These are phyloP conservation scores for Sphagnum tenellum DNA, from an alignment of 225 moss, liverwort and hornwort genomes.

Conservation along the genomic window DNA sequence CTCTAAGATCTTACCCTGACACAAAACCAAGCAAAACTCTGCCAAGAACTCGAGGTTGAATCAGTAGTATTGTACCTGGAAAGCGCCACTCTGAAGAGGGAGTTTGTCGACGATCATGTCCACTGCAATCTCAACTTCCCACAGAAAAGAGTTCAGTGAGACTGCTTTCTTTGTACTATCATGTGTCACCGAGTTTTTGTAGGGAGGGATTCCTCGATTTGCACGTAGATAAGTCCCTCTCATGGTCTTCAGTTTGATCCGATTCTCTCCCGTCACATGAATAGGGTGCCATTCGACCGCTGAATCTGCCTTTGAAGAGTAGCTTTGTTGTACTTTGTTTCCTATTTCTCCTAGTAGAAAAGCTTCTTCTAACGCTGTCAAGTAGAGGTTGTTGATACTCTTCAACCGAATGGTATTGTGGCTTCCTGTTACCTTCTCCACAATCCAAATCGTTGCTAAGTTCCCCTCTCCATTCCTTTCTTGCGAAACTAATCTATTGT, in stretches of 20 bases:
- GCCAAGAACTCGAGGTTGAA: not conserved
- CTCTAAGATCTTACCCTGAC: too few relatives aligned
- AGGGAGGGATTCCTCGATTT: conserved; percentile 67
- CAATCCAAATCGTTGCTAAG: conserved; percentile 3
- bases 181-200: conserved; percentile 76
- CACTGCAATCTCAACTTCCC: conserved; percentile 67
- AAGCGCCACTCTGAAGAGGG: not conserved
- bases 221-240: conserved; percentile 42
- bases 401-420: conserved; percentile 14
- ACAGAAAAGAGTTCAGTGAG: conserved; percentile 55
- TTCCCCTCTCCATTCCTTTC: not conserved
- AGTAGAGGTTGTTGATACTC: conserved; percentile 26
- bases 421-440: conserved; percentile 11
- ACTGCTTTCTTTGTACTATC: conserved; percentile 49
- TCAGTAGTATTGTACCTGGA: not conserved
- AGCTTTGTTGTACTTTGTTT: conserved; percentile 29
- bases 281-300: conserved; percentile 49
- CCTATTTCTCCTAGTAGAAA: conserved; percentile 44
- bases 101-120: conserved; percentile 6
- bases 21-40: too few relatives aligned
- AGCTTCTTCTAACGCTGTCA: conserved; percentile 33
- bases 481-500: not conserved
- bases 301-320: conserved; percentile 29
- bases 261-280: conserved; percentile 10
- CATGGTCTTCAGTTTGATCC: conserved; percentile 34